Conservation (phyloP, 129 eudicot species). For the Erigeron canadensis region DNA sequence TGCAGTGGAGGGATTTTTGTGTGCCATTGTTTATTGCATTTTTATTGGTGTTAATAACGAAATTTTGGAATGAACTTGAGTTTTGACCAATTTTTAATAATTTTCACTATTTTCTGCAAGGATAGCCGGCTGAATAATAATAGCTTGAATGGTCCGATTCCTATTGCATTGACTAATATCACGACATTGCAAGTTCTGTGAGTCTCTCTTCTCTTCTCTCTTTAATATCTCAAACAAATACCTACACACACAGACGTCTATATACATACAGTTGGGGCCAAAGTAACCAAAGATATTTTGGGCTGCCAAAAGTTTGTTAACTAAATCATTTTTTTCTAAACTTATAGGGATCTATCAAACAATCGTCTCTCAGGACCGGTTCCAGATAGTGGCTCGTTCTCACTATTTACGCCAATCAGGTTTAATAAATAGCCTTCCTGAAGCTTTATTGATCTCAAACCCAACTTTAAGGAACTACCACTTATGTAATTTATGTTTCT, state of each 20-base stretch:
- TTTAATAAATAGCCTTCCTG: constrained; percentile 23
- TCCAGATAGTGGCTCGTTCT: constrained; percentile 92
- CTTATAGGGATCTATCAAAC: constrained; percentile 79
- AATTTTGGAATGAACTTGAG: constrained; percentile 1
- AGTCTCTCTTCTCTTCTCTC: constrained; percentile 31
- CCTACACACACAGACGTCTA: not conserved
- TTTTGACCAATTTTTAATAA: not conserved
- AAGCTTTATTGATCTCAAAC: not conserved
- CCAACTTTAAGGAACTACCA: not conserved
- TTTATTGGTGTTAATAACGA: not conserved
- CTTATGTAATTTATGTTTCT: constrained; percentile 9
- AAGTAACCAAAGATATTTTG: not conserved
- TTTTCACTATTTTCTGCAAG: constrained; percentile 44
- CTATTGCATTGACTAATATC: constrained; percentile 76
- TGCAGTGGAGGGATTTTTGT: not conserved
- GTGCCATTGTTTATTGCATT: not conserved
- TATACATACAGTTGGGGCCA: not conserved
- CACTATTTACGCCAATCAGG: constrained; percentile 92
- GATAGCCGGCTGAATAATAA: constrained; percentile 90
- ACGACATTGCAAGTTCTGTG: constrained; percentile 81
- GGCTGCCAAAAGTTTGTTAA: not conserved
- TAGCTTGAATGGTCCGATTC: constrained; percentile 79
- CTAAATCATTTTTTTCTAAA: not conserved
- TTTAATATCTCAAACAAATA: not conserved
- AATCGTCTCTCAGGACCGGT: constrained; percentile 76